Evolutionary conservation across 441 rosid genomes (phyloP).

Genomic region (Gossypium davidsonii): DNA sequence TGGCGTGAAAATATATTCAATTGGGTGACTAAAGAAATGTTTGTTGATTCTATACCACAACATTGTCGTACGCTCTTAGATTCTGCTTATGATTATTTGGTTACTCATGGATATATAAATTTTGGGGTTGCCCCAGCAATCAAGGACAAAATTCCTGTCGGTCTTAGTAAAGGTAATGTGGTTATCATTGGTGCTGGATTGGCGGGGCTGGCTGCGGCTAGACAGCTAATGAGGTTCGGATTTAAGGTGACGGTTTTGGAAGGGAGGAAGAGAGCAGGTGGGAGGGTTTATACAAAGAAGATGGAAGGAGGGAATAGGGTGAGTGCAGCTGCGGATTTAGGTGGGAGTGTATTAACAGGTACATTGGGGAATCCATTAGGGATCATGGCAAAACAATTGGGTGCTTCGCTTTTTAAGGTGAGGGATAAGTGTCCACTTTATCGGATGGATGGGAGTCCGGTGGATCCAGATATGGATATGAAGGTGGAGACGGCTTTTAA

Average conservation of each 20-base stretch:
- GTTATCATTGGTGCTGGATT: constrained; percentile 78
- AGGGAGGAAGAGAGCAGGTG: constrained; percentile 87
- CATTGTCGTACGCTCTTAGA: constrained; percentile 62
- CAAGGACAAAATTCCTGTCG: constrained; percentile 54
- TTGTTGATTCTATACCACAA: constrained; percentile 50
- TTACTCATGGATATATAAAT: constrained; percentile 65
- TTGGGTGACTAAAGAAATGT: constrained; percentile 74
- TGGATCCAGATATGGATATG: constrained; percentile 63
- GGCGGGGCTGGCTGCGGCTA: constrained; percentile 79
- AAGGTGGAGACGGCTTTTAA: constrained; percentile 80
- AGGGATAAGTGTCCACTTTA: constrained; percentile 88
- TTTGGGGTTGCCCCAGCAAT: constrained; percentile 71
- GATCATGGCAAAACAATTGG: constrained; percentile 77
- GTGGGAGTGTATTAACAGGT: constrained; percentile 93
- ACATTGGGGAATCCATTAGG: constrained; percentile 85
- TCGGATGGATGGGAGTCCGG: constrained; percentile 65
- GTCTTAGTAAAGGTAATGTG: constrained; percentile 40
- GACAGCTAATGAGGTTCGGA: constrained; percentile 78
- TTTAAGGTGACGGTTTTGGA: constrained; percentile 78
- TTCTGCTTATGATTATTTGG: constrained; percentile 71
- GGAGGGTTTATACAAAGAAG: constrained; percentile 84
- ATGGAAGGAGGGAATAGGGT: constrained; percentile 71
- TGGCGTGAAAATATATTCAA: constrained; percentile 69
- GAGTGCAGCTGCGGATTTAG: constrained; percentile 79
- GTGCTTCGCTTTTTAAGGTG: constrained; percentile 66